A percentile compares a stretch with the other conserved stretches of the same genome.
Evolutionary conservation across 2,329 filamentous ascomycete species (phyloP).

Genomic region (Fusarium sarcochroum): DNA sequence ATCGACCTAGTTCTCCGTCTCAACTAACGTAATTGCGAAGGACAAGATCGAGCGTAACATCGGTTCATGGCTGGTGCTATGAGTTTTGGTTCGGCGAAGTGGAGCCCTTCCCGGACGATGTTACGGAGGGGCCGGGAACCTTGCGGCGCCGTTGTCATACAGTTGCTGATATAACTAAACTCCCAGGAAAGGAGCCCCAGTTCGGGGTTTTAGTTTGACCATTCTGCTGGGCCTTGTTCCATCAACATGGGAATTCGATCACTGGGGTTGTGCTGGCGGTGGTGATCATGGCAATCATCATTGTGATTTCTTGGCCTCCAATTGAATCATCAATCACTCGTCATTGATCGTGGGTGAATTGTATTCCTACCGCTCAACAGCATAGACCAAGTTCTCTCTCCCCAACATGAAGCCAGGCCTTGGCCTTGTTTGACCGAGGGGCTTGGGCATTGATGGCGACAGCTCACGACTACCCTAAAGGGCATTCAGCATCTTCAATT

Average conservation of each 20-base stretch:
- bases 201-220: slow-evolving; percentile 4
- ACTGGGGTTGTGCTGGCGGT: slow-evolving; percentile 2
- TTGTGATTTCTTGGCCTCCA: neutral
- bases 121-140: neutral
- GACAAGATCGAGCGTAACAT: slow-evolving; percentile 25
- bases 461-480: slow-evolving; percentile 4
- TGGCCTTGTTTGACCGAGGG: neutral
- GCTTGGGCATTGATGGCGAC: neutral
- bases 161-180: slow-evolving; percentile 10
- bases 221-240: neutral
- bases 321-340: neutral
- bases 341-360: neutral
- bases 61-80: slow-evolving; percentile 11
- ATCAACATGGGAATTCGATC: neutral
- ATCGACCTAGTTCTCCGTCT: neutral
- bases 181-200: neutral
- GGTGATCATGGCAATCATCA: slow-evolving; percentile 12
- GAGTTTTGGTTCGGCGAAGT: slow-evolving; percentile 14
- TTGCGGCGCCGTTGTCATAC: slow-evolving; percentile 6
- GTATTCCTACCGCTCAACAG: neutral
- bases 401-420: too few relatives aligned
- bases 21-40: slow-evolving; percentile 8
- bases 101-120: slow-evolving; percentile 9
- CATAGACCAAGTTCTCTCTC: neutral
- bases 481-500: too few relatives aligned